Base-by-base conservation (phyloP, 176 grass and related monocot species). In the Oryza meyeriana region DNA sequence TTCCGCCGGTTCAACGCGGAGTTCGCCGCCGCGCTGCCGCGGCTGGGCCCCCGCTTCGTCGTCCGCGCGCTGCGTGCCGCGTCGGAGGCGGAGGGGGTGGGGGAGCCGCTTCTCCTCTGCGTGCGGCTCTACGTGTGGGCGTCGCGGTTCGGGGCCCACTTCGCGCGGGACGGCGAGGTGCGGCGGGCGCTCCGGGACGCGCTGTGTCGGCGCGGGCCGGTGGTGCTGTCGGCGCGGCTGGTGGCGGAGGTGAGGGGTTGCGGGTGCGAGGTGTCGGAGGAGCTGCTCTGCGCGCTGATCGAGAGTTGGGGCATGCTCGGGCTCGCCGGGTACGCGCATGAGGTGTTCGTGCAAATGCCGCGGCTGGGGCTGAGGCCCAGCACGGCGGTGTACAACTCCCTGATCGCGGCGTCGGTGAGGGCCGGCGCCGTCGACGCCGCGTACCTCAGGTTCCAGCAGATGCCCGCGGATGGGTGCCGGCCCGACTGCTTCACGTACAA, bases 371-470 rank as follows among this genome's bases (percentile, higher is more conserved):
- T 92, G 66, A 81, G 79, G 22, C 89, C 76, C 22, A 88, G 7
- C 64, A 94, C 91, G 0, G n/a, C 72, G 1, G 35, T 97, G 1
- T 97, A 97, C 76, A 97, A 97, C n/a, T 62, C 89, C 1, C 72
- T 97, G 17, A 97, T 97, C 14, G 82, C 90, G 6, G 91, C 91
- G 5, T 79, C 90, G 4, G 89, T 94, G 22, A 84, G 69, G 39
- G 79, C 94, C 0, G 81, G 90, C 24, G 82, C 89, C 1, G 75
- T 97, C 16, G 91, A 97, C 58, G 20, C 88, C 4, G 94, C 91
- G 16, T 97, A 97, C 81, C 88, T 97, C 72, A 88, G 82, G 84
- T 97, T 97, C 69, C 94, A 97, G 66, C 94, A 97, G 85, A 97
- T 97, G 91, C 69, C 85, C 2, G 86, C 93, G 0, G 89, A 97